Evolutionary conservation across 495 filamentous ascomycete species (phyloP), one percentile per base, ranked within the genome.

Genomic region (Talaromyces thailandensis): DNA sequence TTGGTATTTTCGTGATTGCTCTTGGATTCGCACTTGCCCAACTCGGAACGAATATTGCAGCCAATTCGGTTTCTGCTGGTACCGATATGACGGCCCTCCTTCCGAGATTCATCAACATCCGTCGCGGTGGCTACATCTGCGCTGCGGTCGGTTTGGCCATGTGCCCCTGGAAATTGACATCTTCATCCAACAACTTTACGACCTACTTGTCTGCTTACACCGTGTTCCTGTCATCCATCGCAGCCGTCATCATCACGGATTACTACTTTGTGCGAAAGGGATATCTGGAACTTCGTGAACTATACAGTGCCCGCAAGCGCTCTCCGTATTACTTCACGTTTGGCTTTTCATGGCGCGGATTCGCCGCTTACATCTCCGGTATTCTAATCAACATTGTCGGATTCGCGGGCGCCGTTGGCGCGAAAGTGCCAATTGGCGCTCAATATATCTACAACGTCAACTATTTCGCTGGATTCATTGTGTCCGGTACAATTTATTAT

Each of bases 361-460:
- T 95, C 68, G 81, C 79, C 4, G 89, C 93, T 0, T 96, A 96
- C 71, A 82, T 97, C 58, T 77, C 83, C 7, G 93, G 93, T 2
- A 94, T 97, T 67, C 70, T 96, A 2, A 86, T 95, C 84, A 97
- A 96, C 70, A 88, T 97, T 50, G 91, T 96, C 24, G 93, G 93
- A 0, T 96, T 97, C 64, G 92, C 84, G 1, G 92, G 91, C 1
- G 91, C 89, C 0, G 85, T 96, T 24, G 90, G 90, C 1, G 73
- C 75, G 4, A 78, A 86, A 1, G 92, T 94, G 0, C 84, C 84
- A 21, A 79, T 87, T 24, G 92, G 90, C 5, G 93, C 93, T 1
- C 84, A 84, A 11, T 95, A 95, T 69, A 86, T 96, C 62, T 97
- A 95, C 78, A 88, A 89, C 68, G 67, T 97, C 63, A 96, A 96